Percentiles rank a stretch among this genome's conserved stretches.
Conservation (phyloP, 2,329 filamentous ascomycete species). For the Fusarium chlamydosporum region DNA sequence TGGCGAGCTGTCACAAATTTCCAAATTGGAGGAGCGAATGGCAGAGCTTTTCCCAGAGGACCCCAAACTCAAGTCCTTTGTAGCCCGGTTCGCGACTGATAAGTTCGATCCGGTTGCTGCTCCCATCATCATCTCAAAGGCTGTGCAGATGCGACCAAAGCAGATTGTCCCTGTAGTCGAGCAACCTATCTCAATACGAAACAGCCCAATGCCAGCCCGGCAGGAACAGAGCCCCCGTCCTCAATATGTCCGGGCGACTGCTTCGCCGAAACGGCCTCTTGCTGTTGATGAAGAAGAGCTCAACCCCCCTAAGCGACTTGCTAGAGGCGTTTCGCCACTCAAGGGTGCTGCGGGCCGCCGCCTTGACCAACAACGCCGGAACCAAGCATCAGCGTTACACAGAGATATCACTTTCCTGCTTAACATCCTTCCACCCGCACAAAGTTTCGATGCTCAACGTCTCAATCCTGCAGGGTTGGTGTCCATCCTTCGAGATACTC, state of each 20-base stretch:
- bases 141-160: constrained; percentile 80
- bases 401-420: constrained; percentile 76
- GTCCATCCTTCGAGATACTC: constrained; percentile 76
- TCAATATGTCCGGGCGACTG: constrained; percentile 63
- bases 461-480: constrained; percentile 81
- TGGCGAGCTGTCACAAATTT: constrained; percentile 91
- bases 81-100: constrained; percentile 77
- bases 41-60: constrained; percentile 92
- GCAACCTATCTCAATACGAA: constrained; percentile 60
- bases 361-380: constrained; percentile 81
- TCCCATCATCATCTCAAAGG: constrained; percentile 86
- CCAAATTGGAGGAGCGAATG: constrained; percentile 93
- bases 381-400: constrained; percentile 77
- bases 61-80: constrained; percentile 80
- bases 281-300: constrained; percentile 78
- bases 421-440: constrained; percentile 80
- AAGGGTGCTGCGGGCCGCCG: constrained; percentile 91
- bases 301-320: constrained; percentile 85
- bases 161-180: constrained; percentile 69
- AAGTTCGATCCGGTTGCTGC: constrained; percentile 86
- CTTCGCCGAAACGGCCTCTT: constrained; percentile 74
- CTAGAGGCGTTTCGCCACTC: constrained; percentile 90
- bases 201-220: constrained; percentile 59
- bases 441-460: constrained; percentile 77
- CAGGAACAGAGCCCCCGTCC: constrained; percentile 63